phyloP scores from a whole-genome alignment of 2,329 filamentous ascomycete genomes.

The Stachybotrys echinatus region DNA sequence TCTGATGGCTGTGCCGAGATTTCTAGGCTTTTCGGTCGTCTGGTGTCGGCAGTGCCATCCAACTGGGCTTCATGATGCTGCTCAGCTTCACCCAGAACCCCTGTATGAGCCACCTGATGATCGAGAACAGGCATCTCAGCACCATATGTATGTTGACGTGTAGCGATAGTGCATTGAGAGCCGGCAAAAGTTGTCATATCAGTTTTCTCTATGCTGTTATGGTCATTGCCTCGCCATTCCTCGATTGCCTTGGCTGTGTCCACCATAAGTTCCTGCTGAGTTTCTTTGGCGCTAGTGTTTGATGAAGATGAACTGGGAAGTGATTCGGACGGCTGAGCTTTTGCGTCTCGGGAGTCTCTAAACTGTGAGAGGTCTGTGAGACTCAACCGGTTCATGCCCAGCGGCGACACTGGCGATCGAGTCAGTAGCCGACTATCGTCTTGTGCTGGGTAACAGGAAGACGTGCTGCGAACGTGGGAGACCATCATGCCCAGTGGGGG shows the following conservation, averaged over 20 bases:
- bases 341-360: slow-evolving; percentile 20
- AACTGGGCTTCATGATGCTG: slow-evolving; percentile 10
- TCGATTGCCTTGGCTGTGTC: slow-evolving; percentile 18
- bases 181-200: too few relatives aligned
- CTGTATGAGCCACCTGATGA: too few relatives aligned
- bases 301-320: slow-evolving; percentile 19
- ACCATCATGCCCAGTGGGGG: not conserved
- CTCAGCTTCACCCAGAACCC: not conserved
- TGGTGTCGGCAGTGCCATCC: slow-evolving; percentile 15
- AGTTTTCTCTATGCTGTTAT: too few relatives aligned
- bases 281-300: slow-evolving; percentile 8
- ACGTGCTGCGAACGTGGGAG: slow-evolving; percentile 16
- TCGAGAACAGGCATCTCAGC: too few relatives aligned
- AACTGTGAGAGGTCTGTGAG: slow-evolving; percentile 22
- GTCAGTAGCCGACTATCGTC: slow-evolving; percentile 11
- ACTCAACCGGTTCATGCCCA: slow-evolving; percentile 15
- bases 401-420: slow-evolving; percentile 21
- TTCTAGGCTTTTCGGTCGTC: slow-evolving; percentile 10
- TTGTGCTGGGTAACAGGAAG: slow-evolving; percentile 24
- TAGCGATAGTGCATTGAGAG: too few relatives aligned
- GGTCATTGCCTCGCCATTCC: too few relatives aligned
- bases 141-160: too few relatives aligned
- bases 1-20: not conserved
- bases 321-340: slow-evolving; percentile 22
- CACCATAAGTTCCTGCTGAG: slow-evolving; percentile 11